These are phyloP conservation scores for Phaeosphaeria sp. DNA, from an alignment of 2,329 filamentous ascomycete species.

Conservation along the genomic window DNA sequence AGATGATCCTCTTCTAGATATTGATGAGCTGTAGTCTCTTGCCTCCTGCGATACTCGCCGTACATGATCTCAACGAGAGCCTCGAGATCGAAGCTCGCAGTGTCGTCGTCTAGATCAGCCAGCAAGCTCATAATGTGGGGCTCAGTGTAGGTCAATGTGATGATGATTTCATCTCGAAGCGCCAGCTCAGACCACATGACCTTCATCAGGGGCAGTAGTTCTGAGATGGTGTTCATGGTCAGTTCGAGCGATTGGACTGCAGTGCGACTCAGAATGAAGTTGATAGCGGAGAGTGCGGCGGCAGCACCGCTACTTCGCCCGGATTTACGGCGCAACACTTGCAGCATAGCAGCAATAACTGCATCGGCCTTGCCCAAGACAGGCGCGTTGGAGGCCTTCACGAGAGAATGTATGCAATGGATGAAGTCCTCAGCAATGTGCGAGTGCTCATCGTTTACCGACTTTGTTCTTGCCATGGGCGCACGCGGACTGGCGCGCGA, in stretches of 20 bases:
- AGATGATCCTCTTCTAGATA: conserved; percentile 79
- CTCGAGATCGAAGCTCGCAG: conserved; percentile 57
- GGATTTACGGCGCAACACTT: conserved; percentile 68
- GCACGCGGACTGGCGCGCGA: conserved; percentile 34
- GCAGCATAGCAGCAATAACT: conserved; percentile 64
- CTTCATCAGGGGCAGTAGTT: conserved; percentile 73
- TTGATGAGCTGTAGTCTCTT: conserved; percentile 57
- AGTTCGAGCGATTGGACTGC: conserved; percentile 73
- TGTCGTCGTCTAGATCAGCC: conserved; percentile 26
- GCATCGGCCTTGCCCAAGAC: conserved; percentile 62
- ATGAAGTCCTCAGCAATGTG: conserved; percentile 53
- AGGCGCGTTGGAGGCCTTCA: conserved; percentile 72
- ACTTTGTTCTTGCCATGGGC: conserved; percentile 22
- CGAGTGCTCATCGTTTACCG: conserved; percentile 27
- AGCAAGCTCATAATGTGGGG: conserved; percentile 49
- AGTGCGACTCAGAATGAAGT: conserved; percentile 70
- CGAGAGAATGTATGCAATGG: conserved; percentile 69
- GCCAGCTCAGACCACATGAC: conserved; percentile 72
- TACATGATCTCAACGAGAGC: conserved; percentile 75
- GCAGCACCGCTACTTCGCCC: conserved; percentile 73
- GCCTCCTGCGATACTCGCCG: conserved; percentile 76
- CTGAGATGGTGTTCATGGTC: conserved; percentile 65
- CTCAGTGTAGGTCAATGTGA: conserved; percentile 69
- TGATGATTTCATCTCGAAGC: conserved; percentile 77
- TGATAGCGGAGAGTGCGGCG: conserved; percentile 77